These are phyloP conservation scores for Diplosphaera chodatii DNA, from an alignment of 139 green algal species.

Conservation along the genomic window DNA sequence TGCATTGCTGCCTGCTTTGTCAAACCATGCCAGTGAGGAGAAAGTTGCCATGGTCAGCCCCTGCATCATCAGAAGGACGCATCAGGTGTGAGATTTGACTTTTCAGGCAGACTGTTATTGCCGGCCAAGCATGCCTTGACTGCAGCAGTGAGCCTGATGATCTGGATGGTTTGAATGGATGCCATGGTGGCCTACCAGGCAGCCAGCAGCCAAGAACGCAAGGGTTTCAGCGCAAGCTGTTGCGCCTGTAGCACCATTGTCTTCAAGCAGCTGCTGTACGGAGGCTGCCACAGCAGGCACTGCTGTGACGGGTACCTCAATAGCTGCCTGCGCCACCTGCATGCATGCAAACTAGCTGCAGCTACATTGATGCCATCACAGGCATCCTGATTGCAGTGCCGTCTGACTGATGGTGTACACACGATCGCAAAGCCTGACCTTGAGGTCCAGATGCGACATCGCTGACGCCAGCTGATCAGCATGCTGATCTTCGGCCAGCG, in stretches of 20 bases:
- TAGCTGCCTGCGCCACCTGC: not conserved
- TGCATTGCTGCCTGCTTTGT: too few relatives aligned
- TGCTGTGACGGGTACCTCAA: not conserved
- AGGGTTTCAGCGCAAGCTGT: not conserved
- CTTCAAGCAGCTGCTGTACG: not conserved
- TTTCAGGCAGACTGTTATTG: too few relatives aligned
- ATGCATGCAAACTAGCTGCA: too few relatives aligned
- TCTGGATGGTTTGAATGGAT: not conserved
- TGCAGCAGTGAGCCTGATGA: not conserved
- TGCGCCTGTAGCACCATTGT: too few relatives aligned
- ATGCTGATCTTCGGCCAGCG: not conserved
- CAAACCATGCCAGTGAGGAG: too few relatives aligned
- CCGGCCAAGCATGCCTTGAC: not conserved
- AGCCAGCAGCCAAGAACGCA: not conserved
- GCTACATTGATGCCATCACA: not conserved
- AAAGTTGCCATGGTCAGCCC: too few relatives aligned
- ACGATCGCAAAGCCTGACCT: not conserved
- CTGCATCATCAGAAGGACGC: too few relatives aligned
- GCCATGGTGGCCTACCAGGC: not conserved
- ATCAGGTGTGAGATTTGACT: too few relatives aligned
- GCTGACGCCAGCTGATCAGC: not conserved
- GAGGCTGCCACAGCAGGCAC: not conserved
- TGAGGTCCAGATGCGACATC: not conserved
- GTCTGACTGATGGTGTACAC: not conserved
- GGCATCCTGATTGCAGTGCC: not conserved